Conservation (phyloP, 2,329 filamentous ascomycete genomes). For the Fusarium equiseti region DNA sequence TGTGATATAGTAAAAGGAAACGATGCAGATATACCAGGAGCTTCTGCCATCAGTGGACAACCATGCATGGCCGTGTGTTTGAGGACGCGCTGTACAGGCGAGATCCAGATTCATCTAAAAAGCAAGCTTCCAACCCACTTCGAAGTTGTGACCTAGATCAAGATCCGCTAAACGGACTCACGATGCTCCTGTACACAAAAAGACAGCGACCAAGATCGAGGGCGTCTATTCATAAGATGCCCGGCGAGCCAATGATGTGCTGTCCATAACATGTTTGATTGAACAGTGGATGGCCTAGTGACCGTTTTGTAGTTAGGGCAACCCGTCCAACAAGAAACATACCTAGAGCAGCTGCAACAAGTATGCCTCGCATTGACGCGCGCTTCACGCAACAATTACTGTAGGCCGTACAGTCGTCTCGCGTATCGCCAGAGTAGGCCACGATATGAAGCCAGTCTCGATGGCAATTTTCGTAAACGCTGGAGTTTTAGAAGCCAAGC, state of each 20-base stretch:
- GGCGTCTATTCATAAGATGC: constrained; percentile 5
- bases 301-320: constrained; percentile 1
- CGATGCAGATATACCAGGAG: not conserved
- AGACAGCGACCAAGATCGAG: constrained; percentile 1
- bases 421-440: constrained; percentile 21
- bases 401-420: constrained; percentile 4
- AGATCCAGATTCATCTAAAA: not conserved
- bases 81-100: constrained; percentile 9
- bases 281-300: not conserved
- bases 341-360: constrained; percentile 16
- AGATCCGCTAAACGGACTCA: constrained; percentile 4
- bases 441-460: constrained; percentile 8
- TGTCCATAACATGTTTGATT: not conserved
- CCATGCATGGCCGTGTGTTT: not conserved
- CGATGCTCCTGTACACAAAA: not conserved
- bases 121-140: not conserved
- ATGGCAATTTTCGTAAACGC: constrained; percentile 13
- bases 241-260: constrained; percentile 10
- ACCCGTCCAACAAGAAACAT: constrained; percentile 4
- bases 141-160: not conserved
- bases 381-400: constrained; percentile 27
- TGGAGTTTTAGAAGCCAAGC: not conserved
- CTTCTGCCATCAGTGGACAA: not conserved
- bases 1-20: not conserved
- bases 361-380: constrained; percentile 42